A percentile compares a stretch with the other conserved stretches of the same genome.
Evolutionary conservation across 2,329 filamentous ascomycete species (phyloP).

Genomic region (Ophiostoma quercus): DNA sequence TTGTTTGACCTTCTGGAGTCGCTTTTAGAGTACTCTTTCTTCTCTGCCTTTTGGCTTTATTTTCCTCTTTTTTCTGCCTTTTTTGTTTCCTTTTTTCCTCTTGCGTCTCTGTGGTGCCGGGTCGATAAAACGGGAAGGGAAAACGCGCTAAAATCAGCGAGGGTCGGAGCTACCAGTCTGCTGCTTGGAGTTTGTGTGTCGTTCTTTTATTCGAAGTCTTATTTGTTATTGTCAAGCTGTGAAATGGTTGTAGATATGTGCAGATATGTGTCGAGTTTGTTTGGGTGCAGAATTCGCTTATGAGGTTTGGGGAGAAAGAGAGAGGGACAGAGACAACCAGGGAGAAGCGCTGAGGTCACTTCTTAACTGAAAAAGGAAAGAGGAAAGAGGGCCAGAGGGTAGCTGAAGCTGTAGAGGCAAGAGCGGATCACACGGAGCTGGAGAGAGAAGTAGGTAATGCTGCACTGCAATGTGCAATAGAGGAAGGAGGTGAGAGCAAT

Average conservation of each 20-base stretch:
- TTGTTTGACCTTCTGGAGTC: not conserved
- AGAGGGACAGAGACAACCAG: not conserved
- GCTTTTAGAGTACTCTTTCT: not conserved
- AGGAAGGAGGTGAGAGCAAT: not conserved
- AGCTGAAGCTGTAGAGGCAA: not conserved
- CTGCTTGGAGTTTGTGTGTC: not conserved
- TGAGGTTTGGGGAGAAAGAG: not conserved
- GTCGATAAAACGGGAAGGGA: conserved; percentile 23
- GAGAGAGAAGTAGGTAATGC: not conserved
- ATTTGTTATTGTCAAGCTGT: not conserved
- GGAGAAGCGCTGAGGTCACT: not conserved
- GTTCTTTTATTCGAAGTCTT: not conserved
- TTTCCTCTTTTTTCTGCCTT: not conserved
- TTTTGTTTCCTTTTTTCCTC: not conserved
- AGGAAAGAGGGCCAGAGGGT: not conserved
- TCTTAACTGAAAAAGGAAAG: not conserved
- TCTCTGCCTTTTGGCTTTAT: not conserved
- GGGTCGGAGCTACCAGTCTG: conserved; percentile 24
- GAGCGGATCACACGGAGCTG: conserved; percentile 3
- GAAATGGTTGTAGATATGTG: not conserved
- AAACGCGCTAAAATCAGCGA: conserved; percentile 25
- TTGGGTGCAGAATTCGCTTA: not conserved
- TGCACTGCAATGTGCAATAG: not conserved
- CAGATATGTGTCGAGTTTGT: not conserved
- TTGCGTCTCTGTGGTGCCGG: conserved; percentile 16